phyloP scores from a whole-genome alignment of 108 stramenopile species.

The Epithemia pelagica region DNA sequence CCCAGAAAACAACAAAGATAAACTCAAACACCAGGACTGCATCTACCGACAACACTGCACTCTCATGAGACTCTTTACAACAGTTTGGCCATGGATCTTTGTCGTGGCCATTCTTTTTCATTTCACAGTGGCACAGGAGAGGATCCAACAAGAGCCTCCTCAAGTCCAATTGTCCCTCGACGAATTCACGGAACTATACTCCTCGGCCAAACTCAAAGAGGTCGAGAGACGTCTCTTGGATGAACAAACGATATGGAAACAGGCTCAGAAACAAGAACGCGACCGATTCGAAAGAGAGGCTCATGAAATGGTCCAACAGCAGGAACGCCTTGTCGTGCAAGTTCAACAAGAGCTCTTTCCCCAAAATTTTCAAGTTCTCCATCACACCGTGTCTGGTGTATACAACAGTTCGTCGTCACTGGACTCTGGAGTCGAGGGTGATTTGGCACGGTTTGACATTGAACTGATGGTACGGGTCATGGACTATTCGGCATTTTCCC shows the following conservation, averaged over 20 bases:
- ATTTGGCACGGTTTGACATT: slow-evolving; percentile 3
- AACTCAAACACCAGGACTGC: too few species aligned
- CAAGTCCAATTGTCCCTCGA: slow-evolving; percentile 9
- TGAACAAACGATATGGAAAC: not conserved
- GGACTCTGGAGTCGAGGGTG: not conserved
- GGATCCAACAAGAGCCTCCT: not conserved
- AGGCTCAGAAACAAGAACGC: not conserved
- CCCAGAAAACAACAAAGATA: too few species aligned
- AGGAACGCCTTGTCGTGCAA: not conserved
- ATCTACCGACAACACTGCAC: too few species aligned
- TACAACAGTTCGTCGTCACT: slow-evolving; percentile 3
- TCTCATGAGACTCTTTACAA: too few species aligned
- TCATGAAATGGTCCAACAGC: too few species aligned
- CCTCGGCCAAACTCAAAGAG: slow-evolving; percentile 4
- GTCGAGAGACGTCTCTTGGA: not conserved
- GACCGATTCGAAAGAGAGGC: too few species aligned
- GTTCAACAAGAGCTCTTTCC: slow-evolving; percentile 10
- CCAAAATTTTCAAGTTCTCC: slow-evolving; percentile 8
- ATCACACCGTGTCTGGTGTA: not conserved
- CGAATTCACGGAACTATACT: slow-evolving; percentile 12
- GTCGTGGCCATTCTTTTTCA: too few species aligned
- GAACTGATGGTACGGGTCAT: slow-evolving; percentile 11
- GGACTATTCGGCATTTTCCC: not conserved
- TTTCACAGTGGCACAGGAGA: not conserved
- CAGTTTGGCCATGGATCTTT: too few species aligned